Conservation (phyloP, 345 rosid species). For the Aquilaria sinensis region DNA sequence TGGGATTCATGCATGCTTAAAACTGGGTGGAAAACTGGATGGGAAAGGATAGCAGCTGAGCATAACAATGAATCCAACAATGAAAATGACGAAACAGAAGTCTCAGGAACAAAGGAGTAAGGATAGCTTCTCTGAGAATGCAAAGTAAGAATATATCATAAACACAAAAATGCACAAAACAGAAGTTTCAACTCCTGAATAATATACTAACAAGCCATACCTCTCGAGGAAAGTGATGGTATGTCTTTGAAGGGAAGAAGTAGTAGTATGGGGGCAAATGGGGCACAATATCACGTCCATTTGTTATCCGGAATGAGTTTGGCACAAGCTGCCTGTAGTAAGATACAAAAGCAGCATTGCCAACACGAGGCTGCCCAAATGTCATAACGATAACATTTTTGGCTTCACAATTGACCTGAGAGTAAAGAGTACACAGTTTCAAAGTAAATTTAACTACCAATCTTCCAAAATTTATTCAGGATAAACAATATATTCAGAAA, state of each 20-base stretch:
- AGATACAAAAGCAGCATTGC: conserved; percentile 81
- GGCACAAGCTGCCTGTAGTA: conserved; percentile 66
- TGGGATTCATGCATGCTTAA: too few species aligned
- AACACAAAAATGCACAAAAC: too few species aligned
- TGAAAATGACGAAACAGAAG: too few species aligned
- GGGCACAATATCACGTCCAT: conserved; percentile 85
- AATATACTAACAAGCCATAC: conserved; percentile 23
- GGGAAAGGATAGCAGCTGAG: too few species aligned
- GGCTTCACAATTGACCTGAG: conserved; percentile 64
- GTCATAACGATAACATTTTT: conserved; percentile 68
- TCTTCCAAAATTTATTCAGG: background rate
- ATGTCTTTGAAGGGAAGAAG: conserved; percentile 75
- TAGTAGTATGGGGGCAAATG: conserved; percentile 84
- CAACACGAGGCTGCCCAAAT: conserved; percentile 96
- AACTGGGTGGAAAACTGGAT: too few species aligned
- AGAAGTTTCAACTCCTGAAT: background rate
- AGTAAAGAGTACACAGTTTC: conserved; percentile 8
- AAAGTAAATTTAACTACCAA: background rate
- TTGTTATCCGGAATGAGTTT: conserved; percentile 63
- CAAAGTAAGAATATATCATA: too few species aligned
- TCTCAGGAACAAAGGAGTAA: too few species aligned
- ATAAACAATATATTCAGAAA: background rate
- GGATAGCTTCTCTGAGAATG: too few species aligned
- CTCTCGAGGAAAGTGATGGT: conserved; percentile 97
- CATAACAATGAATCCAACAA: too few species aligned